These are phyloP conservation scores for Eimeria mitis DNA, from an alignment of 169 alveolate genomes.

Conservation along the genomic window DNA sequence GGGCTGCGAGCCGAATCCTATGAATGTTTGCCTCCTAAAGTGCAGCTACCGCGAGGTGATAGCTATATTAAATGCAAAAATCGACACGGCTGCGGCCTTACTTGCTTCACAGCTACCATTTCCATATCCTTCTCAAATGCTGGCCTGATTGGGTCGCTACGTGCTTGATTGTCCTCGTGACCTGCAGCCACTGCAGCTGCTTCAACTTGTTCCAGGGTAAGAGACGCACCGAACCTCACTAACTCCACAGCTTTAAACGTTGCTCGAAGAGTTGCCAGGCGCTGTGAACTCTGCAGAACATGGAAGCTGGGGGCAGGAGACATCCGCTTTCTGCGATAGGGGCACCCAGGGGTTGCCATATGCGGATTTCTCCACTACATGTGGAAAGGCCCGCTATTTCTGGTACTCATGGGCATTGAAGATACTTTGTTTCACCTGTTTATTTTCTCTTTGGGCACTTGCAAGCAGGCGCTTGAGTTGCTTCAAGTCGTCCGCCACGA, in stretches of 20 bases:
- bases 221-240: conserved; percentile 39
- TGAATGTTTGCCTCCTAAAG: neutral
- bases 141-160: conserved; percentile 42
- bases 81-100: neutral
- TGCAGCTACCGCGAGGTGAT: neutral
- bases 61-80: neutral
- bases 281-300: conserved; percentile 49
- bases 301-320: neutral
- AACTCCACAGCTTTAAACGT: conserved; percentile 58
- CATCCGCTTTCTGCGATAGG: neutral
- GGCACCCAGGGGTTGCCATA: neutral
- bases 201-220: conserved; percentile 68
- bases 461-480: conserved; percentile 18
- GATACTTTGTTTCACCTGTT: neutral
- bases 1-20: neutral
- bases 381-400: neutral
- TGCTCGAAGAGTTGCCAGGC: conserved; percentile 39
- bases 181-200: conserved; percentile 67
- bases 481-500: conserved; percentile 47
- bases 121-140: conserved; percentile 56
- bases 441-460: conserved; percentile 39
- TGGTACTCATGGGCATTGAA: neutral
- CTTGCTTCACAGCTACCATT: conserved; percentile 32
- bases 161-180: conserved; percentile 19
- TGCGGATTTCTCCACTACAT: neutral